These are phyloP conservation scores for Fraxinus sp. DNA, from an alignment of 305 asterid species.

Conservation along the genomic window DNA sequence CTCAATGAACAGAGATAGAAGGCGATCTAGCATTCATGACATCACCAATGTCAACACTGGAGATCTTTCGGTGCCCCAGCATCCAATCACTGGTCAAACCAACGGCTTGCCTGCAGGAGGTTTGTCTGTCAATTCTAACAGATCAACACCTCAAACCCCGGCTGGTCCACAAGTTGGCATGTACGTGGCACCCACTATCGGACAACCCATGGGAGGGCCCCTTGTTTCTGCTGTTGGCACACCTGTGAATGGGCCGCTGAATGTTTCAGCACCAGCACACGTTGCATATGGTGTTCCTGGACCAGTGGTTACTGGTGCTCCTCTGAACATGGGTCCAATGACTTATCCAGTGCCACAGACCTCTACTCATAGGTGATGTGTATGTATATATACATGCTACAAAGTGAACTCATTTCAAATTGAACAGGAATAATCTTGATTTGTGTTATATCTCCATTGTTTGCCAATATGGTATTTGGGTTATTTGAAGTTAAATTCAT, in stretches of 20 bases:
- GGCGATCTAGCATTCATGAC: conserved; percentile 88
- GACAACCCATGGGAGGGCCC: conserved; percentile 69
- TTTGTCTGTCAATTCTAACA: conserved; percentile 47
- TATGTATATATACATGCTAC: background rate
- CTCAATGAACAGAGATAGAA: conserved; percentile 81
- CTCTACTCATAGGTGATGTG: conserved; percentile 1
- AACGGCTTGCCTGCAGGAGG: conserved; percentile 41
- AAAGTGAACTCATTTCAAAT: background rate
- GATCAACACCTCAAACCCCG: conserved; percentile 33
- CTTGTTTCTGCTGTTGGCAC: conserved; percentile 75
- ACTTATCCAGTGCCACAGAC: conserved; percentile 36
- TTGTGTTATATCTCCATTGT: background rate
- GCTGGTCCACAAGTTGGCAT: conserved; percentile 39
- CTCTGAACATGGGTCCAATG: conserved; percentile 44
- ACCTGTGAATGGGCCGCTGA: conserved; percentile 36
- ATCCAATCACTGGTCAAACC: conserved; percentile 77
- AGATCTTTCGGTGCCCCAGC: conserved; percentile 62
- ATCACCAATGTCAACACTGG: conserved; percentile 66
- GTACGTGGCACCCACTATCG: conserved; percentile 57
- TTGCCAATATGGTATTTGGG: background rate
- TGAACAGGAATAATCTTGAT: conserved; percentile 1
- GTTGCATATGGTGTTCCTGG: conserved; percentile 56
- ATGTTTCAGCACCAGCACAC: conserved; percentile 49
- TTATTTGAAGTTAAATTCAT: background rate
- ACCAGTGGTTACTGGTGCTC: conserved; percentile 33